These are phyloP conservation scores for Endocalyx cinctus DNA, from an alignment of 2,329 filamentous ascomycete genomes.

Conservation along the genomic window DNA sequence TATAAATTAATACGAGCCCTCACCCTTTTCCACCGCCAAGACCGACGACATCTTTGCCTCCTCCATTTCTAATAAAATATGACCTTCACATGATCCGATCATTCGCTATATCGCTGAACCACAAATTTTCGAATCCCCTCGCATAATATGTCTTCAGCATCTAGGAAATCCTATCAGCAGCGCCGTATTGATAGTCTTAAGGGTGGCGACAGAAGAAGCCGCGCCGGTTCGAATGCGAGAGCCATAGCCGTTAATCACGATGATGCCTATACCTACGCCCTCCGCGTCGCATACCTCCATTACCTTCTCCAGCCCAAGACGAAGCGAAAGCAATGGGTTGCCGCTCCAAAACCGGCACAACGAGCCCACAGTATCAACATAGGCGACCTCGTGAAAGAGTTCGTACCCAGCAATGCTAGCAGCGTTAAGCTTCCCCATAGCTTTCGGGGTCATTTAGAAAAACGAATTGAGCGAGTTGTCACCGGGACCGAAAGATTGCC, in stretches of 20 bases:
- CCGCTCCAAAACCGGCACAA: conserved; percentile 57
- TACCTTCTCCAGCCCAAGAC: conserved; percentile 89
- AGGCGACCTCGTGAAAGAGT: conserved; percentile 84
- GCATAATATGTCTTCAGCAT: conserved; percentile 45
- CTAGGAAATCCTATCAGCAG: conserved; percentile 40
- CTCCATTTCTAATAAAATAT: too few relatives aligned
- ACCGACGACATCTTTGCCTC: too few relatives aligned
- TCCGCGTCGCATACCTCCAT: conserved; percentile 85
- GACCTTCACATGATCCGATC: too few relatives aligned
- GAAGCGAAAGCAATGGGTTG: conserved; percentile 83
- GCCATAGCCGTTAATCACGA: conserved; percentile 56
- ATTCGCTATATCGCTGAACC: too few relatives aligned
- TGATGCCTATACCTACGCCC: conserved; percentile 86
- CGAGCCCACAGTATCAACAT: conserved; percentile 67
- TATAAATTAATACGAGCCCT: too few relatives aligned
- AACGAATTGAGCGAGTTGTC: conserved; percentile 75
- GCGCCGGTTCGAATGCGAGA: conserved; percentile 43
- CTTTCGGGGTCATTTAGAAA: conserved; percentile 52
- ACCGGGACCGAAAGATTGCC: conserved; percentile 77
- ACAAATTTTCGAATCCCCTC: too few relatives aligned
- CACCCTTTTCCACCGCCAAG: too few relatives aligned
- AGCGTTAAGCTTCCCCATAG: conserved; percentile 53
- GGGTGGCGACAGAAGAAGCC: conserved; percentile 35
- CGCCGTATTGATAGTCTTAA: conserved; percentile 41
- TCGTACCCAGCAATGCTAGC: conserved; percentile 49